Evolutionary conservation across 108 stramenopile species (phyloP).

Genomic region (Nannochloropsis salina): DNA sequence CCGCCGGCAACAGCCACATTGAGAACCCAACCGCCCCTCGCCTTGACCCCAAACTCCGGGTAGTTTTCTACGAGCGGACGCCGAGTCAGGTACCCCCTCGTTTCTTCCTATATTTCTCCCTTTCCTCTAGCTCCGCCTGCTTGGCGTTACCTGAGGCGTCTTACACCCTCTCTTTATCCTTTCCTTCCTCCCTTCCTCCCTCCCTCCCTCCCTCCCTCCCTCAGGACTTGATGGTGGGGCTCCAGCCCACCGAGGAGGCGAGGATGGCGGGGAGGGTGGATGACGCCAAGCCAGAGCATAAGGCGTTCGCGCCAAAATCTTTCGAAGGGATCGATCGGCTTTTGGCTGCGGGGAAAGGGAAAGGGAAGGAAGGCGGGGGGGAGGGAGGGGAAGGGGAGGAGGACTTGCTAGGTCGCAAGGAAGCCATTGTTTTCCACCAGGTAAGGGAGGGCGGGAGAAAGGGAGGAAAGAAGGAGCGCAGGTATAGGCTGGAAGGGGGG

Average conservation of each 20-base stretch:
- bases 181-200: not conserved
- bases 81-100: slow-evolving; percentile 43
- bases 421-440: not conserved
- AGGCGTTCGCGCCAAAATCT: not conserved
- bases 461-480: too few relatives aligned
- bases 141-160: too few relatives aligned
- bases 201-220: not conserved
- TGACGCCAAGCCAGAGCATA: slow-evolving; percentile 27
- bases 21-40: slow-evolving; percentile 57
- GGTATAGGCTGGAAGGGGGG: too few relatives aligned
- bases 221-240: slow-evolving; percentile 44
- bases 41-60: slow-evolving; percentile 47
- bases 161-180: too few relatives aligned
- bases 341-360: slow-evolving; percentile 6
- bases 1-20: slow-evolving; percentile 60
- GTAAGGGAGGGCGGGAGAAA: slow-evolving; percentile 20
- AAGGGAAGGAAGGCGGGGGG: not conserved
- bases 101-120: too few relatives aligned
- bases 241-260: slow-evolving; percentile 45
- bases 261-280: slow-evolving; percentile 28
- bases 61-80: slow-evolving; percentile 34
- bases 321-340: not conserved
- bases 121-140: too few relatives aligned
- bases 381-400: slow-evolving; percentile 36
- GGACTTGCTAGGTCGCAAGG: not conserved